Evolutionary conservation across 805 yeast species (phyloP).

Genomic region (Scheffersomyces stipitis): DNA sequence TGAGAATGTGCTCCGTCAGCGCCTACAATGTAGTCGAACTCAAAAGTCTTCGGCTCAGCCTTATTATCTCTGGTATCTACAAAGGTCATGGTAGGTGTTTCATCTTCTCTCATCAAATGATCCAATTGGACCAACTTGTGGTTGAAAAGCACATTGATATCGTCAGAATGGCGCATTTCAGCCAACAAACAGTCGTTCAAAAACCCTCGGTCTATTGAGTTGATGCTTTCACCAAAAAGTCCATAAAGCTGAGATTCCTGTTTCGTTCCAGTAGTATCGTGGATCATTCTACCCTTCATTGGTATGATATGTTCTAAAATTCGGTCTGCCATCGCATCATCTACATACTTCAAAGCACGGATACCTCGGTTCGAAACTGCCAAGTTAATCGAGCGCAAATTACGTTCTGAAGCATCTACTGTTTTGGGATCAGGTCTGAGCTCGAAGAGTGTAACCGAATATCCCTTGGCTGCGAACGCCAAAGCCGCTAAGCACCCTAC

Average conservation of each 20-base stretch:
- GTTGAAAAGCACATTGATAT: constrained; percentile 50
- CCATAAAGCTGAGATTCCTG: constrained; percentile 77
- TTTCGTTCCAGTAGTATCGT: constrained; percentile 55
- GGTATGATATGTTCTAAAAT: constrained; percentile 69
- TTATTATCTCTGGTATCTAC: constrained; percentile 13
- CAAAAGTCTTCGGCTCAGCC: constrained; percentile 17
- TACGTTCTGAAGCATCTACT: constrained; percentile 28
- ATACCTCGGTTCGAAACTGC: constrained; percentile 90
- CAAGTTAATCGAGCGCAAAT: constrained; percentile 72
- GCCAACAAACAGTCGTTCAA: constrained; percentile 65
- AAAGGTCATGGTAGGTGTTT: constrained; percentile 24
- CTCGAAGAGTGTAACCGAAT: constrained; percentile 70
- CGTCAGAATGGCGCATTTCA: constrained; percentile 49
- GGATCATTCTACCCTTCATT: constrained; percentile 90
- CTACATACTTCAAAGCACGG: constrained; percentile 62
- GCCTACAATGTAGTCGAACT: constrained; percentile 68
- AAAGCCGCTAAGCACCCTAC: constrained; percentile 85
- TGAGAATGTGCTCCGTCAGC: constrained; percentile 85
- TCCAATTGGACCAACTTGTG: constrained; percentile 53
- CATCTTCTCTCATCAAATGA: constrained; percentile 11
- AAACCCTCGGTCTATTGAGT: constrained; percentile 76
- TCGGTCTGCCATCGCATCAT: constrained; percentile 53
- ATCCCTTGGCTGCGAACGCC: constrained; percentile 74
- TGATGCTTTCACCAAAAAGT: constrained; percentile 75
- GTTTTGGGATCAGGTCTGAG: constrained; percentile 65